Conservation (phyloP, 2,329 filamentous ascomycete species). For the Alternaria arborescens region DNA sequence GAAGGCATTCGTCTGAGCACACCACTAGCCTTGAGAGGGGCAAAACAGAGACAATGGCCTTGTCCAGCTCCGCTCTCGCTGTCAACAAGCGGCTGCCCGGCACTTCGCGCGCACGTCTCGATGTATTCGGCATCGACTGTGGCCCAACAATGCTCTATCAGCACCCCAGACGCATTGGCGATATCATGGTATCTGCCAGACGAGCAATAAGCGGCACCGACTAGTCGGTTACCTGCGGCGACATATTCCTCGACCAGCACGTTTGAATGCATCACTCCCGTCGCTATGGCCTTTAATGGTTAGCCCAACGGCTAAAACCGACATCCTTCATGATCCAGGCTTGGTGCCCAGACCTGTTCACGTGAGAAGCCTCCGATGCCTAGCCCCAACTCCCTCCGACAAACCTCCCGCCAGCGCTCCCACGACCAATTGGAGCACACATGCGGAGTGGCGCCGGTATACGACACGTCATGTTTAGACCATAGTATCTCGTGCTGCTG, state of each 20-base stretch:
- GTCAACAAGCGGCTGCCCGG: neutral
- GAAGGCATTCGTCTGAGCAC: neutral
- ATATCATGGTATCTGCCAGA: neutral
- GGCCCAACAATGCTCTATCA: neutral
- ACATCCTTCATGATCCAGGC: slow-evolving; percentile 1
- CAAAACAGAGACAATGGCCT: neutral
- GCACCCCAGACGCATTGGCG: slow-evolving; percentile 1
- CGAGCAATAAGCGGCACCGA: neutral
- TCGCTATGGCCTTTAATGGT: neutral
- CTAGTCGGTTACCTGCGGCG: neutral
- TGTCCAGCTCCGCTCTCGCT: neutral
- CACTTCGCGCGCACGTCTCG: neutral
- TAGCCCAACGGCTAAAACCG: slow-evolving; percentile 3
- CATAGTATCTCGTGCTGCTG: neutral
- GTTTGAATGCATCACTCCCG: slow-evolving; percentile 3
- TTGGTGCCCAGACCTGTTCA: slow-evolving; percentile 9
- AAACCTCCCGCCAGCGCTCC: slow-evolving; percentile 20
- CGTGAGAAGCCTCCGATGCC: slow-evolving; percentile 2
- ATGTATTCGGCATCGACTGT: neutral
- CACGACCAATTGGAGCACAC: slow-evolving; percentile 4
- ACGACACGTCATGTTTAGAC: slow-evolving; percentile 8
- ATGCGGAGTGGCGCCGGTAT: slow-evolving; percentile 3
- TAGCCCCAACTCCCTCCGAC: slow-evolving; percentile 16
- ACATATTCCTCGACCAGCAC: slow-evolving; percentile 1
- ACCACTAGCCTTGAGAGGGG: neutral